Evolutionary conservation across 148 eudicot species (phyloP).

Genomic region (Polygonum maritimum): DNA sequence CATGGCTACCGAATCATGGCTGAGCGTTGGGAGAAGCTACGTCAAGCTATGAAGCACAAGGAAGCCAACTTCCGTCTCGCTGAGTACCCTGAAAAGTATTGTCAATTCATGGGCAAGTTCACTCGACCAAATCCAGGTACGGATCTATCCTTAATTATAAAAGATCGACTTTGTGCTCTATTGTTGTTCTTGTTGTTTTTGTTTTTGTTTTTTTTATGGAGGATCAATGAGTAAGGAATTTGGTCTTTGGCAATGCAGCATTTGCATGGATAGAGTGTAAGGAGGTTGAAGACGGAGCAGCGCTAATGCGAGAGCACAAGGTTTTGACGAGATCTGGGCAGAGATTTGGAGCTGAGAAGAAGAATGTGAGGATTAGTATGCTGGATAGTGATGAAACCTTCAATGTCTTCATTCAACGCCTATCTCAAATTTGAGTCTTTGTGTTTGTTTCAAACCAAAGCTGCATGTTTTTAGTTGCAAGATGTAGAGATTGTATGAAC

Average conservation of each 20-base stretch:
- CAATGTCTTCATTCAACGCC: constrained; percentile 28
- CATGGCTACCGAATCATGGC: constrained; percentile 30
- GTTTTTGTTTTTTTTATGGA: not conserved
- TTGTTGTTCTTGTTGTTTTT: not conserved
- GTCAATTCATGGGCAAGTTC: constrained; percentile 36
- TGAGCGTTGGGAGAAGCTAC: constrained; percentile 57
- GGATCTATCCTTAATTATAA: not conserved
- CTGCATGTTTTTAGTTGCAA: too few species aligned
- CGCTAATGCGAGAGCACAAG: constrained; percentile 35
- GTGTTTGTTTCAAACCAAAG: too few species aligned
- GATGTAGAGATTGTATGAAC: too few species aligned
- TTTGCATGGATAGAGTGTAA: constrained; percentile 77
- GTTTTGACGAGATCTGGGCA: constrained; percentile 45
- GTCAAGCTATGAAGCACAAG: constrained; percentile 23
- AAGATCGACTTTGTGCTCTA: too few species aligned
- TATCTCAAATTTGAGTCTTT: too few species aligned
- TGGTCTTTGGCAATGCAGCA: constrained; percentile 23
- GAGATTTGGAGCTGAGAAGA: constrained; percentile 43
- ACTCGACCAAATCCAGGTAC: constrained; percentile 50
- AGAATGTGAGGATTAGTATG: constrained; percentile 59
- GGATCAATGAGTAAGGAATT: too few species aligned
- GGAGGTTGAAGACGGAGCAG: constrained; percentile 26
- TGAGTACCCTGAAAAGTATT: constrained; percentile 30
- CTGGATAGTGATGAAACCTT: constrained; percentile 54
- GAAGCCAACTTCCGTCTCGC: constrained; percentile 24